Evolutionary conservation across 148 eudicot species (phyloP), one percentile per base, ranked within the genome.

Genomic region (Rhododendron molle): DNA sequence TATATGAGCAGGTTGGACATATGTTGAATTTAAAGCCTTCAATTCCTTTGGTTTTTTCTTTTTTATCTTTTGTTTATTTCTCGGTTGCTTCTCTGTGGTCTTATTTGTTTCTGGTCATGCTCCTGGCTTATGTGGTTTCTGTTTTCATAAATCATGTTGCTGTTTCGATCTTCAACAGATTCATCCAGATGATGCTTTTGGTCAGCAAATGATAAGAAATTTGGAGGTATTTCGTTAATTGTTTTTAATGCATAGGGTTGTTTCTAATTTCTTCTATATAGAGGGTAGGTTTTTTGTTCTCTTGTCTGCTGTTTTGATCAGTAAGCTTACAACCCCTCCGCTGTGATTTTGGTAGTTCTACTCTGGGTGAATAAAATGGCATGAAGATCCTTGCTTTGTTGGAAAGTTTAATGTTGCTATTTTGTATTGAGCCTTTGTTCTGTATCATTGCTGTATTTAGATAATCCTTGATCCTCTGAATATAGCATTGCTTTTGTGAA

Each of bases 181-280:
- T 84, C 99, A 87, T 87, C 99, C 99, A 20, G 90, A 95, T 90
- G 99, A 97, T 93, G 96, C 99, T 87, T 97, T 97, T 91, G 98
- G 99, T 77, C 93, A 97, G 88, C 99, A 97, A 85, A 97, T 97
- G 99, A 97, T 97, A 20, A 90, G 86, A 87, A 97, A 97, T 84
- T 92, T 97, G 86, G 99, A 97, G 99, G 99, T 97, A 94, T 34
- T 67, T 15, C 80, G 34, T 7, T 74, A 85, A 81, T 2, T 30
- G 32, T n/a, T 85, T 46, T 0, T 83, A 13, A 5, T 81, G 43
- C 18, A 12, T 78, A 36, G n/a, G 47, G 43, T 69, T 81, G 46
- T 49, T 44, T 47, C 62, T 36, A 49, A 14, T 6, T 34, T 47
- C 73, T 46, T 60, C 9, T 14, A 46, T 50, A 56, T n/a, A 71